Evolutionary conservation across 2,329 filamentous ascomycete species (phyloP).

Genomic region (Chrysosporium keratinophilum): DNA sequence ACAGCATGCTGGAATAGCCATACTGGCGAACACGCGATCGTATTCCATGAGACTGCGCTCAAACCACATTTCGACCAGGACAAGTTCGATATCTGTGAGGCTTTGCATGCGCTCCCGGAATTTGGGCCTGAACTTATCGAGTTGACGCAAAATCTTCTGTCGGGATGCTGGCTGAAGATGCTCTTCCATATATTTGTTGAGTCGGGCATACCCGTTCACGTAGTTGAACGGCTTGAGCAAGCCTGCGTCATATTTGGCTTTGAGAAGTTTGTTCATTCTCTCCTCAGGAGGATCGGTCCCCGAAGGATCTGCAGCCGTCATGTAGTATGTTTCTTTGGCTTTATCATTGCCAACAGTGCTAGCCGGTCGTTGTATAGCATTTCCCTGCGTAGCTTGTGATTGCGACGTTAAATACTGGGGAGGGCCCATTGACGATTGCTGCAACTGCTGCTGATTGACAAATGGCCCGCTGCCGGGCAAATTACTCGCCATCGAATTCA

Average conservation of each 20-base stretch:
- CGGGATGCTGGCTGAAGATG: slow-evolving; percentile 74
- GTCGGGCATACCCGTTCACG: slow-evolving; percentile 82
- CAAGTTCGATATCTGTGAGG: slow-evolving; percentile 84
- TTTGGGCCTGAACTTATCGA: slow-evolving; percentile 88
- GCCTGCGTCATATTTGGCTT: slow-evolving; percentile 92
- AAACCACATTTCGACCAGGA: slow-evolving; percentile 98
- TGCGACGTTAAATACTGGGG: slow-evolving; percentile 19
- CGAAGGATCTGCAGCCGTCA: slow-evolving; percentile 89
- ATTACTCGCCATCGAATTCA: slow-evolving; percentile 34
- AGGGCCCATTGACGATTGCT: slow-evolving; percentile 24
- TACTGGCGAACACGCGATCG: slow-evolving; percentile 94
- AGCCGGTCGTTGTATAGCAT: slow-evolving; percentile 50
- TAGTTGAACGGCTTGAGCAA: slow-evolving; percentile 97
- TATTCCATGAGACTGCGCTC: slow-evolving; percentile 95
- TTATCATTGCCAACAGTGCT: slow-evolving; percentile 57
- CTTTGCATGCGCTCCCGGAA: slow-evolving; percentile 91
- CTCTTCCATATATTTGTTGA: slow-evolving; percentile 84
- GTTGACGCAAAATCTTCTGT: slow-evolving; percentile 80
- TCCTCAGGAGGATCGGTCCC: slow-evolving; percentile 80
- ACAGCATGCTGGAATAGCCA: slow-evolving; percentile 96
- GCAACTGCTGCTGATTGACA: slow-evolving; percentile 29
- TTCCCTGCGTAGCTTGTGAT: slow-evolving; percentile 32
- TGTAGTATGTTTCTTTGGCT: slow-evolving; percentile 74
- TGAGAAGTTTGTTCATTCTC: slow-evolving; percentile 86
- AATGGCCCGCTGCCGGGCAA: slow-evolving; percentile 22